A percentile compares a stretch with the other conserved stretches of the same genome.
Conservation (phyloP, 2,329 filamentous ascomycete genomes). For the Fusarium tanahbumbuense region DNA sequence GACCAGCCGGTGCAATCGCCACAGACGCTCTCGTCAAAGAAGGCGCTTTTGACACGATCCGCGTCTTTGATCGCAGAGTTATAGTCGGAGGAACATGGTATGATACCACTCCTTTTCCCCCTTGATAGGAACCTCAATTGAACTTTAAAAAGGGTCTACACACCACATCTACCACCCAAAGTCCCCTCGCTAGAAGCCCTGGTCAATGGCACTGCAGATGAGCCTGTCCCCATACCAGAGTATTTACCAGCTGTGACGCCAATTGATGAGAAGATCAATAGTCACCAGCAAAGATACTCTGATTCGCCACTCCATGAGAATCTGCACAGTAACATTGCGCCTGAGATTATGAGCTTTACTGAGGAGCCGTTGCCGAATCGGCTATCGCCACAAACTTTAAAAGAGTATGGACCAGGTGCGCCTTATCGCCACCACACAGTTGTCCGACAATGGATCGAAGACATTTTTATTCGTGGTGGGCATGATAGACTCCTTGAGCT, state of each 20-base stretch:
- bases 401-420: conserved; percentile 11
- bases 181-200: conserved; percentile 15
- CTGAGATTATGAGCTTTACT: conserved; percentile 26
- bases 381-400: conserved; percentile 7
- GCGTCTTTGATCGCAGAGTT: conserved; percentile 28
- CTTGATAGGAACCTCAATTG: background rate
- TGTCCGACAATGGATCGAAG: conserved; percentile 28
- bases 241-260: conserved; percentile 31
- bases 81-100: conserved; percentile 27
- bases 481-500: conserved; percentile 19
- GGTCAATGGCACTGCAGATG: conserved; percentile 24
- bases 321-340: conserved; percentile 28
- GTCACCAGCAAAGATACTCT: conserved; percentile 37
- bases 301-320: conserved; percentile 19
- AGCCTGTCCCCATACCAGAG: conserved; percentile 20
- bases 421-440: conserved; percentile 20
- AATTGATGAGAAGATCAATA: conserved; percentile 31
- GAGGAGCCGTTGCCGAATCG: conserved; percentile 18
- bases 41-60: conserved; percentile 22
- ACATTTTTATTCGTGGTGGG: conserved; percentile 8
- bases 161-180: conserved; percentile 9
- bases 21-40: conserved; percentile 35
- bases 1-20: conserved; percentile 31
- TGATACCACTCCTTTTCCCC: background rate
- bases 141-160: conserved; percentile 12